phyloP scores from a whole-genome alignment of 306 rosid genomes.

The Trichosanthes truncata region DNA sequence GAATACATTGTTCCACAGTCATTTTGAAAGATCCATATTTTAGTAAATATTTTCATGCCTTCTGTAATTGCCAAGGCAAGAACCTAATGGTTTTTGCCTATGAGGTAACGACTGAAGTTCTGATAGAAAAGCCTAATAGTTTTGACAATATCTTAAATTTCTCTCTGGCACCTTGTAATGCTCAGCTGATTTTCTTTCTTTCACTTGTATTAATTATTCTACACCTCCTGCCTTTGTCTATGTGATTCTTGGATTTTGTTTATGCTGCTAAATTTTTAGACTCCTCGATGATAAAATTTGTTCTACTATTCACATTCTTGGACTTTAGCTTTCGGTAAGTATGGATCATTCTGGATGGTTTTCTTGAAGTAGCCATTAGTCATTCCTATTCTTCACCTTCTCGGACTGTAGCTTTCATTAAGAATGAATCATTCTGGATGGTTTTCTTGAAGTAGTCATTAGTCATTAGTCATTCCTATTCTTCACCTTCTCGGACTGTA shows the following conservation, averaged over 20 bases:
- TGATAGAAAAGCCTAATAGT: neutral
- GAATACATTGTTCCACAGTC: neutral
- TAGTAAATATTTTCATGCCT: neutral
- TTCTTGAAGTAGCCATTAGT: neutral
- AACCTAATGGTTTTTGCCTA: neutral
- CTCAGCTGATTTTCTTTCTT: neutral
- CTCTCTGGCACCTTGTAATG: neutral
- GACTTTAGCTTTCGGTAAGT: neutral
- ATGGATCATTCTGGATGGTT: neutral
- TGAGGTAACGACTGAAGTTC: neutral
- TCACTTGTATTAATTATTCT: neutral
- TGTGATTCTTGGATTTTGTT: neutral
- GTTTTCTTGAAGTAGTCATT: neutral
- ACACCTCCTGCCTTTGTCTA: neutral
- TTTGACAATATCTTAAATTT: neutral
- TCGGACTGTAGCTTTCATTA: neutral
- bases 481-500: neutral
- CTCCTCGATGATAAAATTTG: neutral
- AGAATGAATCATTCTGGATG: neutral
- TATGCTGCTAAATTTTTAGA: neutral
- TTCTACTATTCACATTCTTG: neutral
- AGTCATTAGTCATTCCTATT: neutral
- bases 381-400: neutral
- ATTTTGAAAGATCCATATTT: neutral
- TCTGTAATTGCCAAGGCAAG: neutral